phyloP scores from a whole-genome alignment of 2,329 filamentous ascomycete genomes.

The Fusarium albidum region DNA sequence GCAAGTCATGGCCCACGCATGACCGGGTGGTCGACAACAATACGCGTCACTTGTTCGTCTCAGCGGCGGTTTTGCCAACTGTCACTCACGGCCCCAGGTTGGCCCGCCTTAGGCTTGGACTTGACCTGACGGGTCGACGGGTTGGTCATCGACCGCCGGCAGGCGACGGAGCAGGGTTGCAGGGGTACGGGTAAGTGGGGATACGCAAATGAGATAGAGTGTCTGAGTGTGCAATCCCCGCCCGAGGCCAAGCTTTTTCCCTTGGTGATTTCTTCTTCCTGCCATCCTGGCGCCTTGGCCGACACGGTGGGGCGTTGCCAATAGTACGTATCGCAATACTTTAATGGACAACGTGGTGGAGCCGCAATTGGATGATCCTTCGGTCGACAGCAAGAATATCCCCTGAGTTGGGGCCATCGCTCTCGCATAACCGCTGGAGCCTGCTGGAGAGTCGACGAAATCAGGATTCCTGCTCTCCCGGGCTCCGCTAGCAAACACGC shows the following conservation, averaged over 20 bases:
- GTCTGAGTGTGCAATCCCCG: constrained; percentile 12
- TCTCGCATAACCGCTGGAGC: too few species aligned
- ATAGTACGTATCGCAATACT: constrained; percentile 9
- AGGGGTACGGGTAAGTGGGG: neutral
- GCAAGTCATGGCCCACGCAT: too few species aligned
- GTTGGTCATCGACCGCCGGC: too few species aligned
- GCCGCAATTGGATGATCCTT: constrained; percentile 2
- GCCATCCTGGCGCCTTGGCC: neutral
- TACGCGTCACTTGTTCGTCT: constrained; percentile 8
- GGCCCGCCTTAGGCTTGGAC: constrained; percentile 7
- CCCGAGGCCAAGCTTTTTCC: constrained; percentile 7
- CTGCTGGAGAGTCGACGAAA: too few species aligned
- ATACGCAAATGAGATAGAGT: constrained; percentile 4
- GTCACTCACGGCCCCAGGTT: constrained; percentile 32
- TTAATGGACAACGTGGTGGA: constrained; percentile 23
- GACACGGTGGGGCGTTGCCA: neutral
- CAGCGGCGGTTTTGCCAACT: constrained; percentile 1
- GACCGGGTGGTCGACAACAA: too few species aligned
- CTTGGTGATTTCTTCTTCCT: neutral
- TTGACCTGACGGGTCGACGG: too few species aligned
- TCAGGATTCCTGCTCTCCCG: neutral
- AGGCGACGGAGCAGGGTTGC: neutral
- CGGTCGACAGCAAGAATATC: neutral
- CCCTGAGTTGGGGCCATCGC: neutral
- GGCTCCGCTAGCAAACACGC: neutral